These are phyloP conservation scores for Yamadazyma akitaensis DNA, from an alignment of 805 yeast species.

Conservation along the genomic window DNA sequence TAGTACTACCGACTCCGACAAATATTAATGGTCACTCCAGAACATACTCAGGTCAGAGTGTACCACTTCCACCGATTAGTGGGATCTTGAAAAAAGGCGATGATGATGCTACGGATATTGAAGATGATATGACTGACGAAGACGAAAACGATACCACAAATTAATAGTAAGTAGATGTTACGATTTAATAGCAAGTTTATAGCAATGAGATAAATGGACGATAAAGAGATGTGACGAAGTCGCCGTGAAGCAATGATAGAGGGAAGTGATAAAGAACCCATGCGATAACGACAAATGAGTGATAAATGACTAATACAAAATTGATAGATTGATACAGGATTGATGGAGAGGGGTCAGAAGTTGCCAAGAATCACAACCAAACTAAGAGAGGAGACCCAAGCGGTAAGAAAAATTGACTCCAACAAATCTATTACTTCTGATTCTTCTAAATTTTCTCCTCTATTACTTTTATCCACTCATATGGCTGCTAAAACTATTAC, in stretches of 20 bases:
- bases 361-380: too few relatives aligned
- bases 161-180: neutral
- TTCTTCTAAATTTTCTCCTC: too few relatives aligned
- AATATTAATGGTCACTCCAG: slow-evolving; percentile 3
- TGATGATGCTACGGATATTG: slow-evolving; percentile 37
- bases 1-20: slow-evolving; percentile 12
- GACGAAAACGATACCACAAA: slow-evolving; percentile 11
- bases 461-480: neutral
- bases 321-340: too few relatives aligned
- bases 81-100: slow-evolving; percentile 19
- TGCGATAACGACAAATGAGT: too few relatives aligned
- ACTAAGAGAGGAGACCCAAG: too few relatives aligned
- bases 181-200: neutral
- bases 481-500: slow-evolving; percentile 2
- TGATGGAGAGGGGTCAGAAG: too few relatives aligned
- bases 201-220: neutral
- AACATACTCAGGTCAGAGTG: slow-evolving; percentile 5
- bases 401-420: too few relatives aligned
- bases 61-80: slow-evolving; percentile 28
- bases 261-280: too few relatives aligned
- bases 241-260: too few relatives aligned
- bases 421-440: too few relatives aligned
- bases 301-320: too few relatives aligned
- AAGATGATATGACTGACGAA: slow-evolving; percentile 27
- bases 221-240: too few relatives aligned